Evolutionary conservation across 192 early-diverging fungal genomes (phyloP).

Genomic region (Phlyctochytrium arcticum): DNA sequence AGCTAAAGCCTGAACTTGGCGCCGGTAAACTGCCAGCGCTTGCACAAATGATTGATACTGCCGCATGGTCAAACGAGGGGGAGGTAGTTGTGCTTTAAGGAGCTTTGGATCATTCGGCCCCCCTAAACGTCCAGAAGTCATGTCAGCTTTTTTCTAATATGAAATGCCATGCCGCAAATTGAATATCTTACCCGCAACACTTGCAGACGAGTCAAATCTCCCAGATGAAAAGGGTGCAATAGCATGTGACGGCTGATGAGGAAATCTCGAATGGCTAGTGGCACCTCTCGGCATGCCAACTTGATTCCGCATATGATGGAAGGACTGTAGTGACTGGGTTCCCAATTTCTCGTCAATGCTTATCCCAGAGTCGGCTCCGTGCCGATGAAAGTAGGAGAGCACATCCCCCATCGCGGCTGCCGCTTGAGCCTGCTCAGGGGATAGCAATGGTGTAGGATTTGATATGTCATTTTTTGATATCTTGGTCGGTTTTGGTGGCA

Average conservation of each 20-base stretch:
- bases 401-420: constrained; percentile 1
- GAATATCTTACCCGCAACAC: constrained; percentile 9
- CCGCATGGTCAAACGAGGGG: constrained; percentile 33
- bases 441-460: constrained; percentile 24
- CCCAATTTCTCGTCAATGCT: neutral
- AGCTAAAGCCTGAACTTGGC: constrained; percentile 43
- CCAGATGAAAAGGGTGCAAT: constrained; percentile 13
- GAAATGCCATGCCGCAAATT: no score
- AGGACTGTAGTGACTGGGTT: no score
- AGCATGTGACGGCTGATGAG: neutral
- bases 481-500: constrained; percentile 10
- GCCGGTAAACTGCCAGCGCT: constrained; percentile 37
- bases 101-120: constrained; percentile 29
- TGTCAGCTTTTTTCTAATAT: neutral
- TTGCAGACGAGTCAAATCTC: constrained; percentile 8
- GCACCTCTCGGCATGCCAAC: no score
- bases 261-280: no score
- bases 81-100: constrained; percentile 9
- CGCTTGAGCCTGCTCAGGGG: constrained; percentile 16
- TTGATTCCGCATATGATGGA: no score
- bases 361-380: neutral
- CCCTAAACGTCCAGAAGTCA: neutral
- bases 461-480: constrained; percentile 32
- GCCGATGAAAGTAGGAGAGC: neutral
- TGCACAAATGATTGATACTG: constrained; percentile 46